Conservation (phyloP, 345 rosid genomes). For the Euclidium syriacum region DNA sequence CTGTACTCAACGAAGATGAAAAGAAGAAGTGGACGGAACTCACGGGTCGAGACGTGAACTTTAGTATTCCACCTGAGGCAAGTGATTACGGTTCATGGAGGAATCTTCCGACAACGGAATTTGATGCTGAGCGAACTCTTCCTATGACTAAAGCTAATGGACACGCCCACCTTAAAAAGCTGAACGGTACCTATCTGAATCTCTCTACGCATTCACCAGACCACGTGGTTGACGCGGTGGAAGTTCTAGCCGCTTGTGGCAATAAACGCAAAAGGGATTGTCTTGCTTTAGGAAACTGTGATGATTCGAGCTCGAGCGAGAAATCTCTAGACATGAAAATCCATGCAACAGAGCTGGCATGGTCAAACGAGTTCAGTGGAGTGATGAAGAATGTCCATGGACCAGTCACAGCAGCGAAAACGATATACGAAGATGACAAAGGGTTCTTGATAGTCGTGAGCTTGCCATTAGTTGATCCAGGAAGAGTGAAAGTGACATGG, state of each 20-base stretch:
- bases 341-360: constrained; percentile 43
- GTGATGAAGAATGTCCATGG: constrained; percentile 70
- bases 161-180: constrained; percentile 39
- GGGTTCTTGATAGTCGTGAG: constrained; percentile 68
- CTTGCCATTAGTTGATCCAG: constrained; percentile 77
- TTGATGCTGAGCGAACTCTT: constrained; percentile 51
- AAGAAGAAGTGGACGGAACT: constrained; percentile 67
- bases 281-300: constrained; percentile 38
- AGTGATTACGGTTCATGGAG: constrained; percentile 69
- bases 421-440: constrained; percentile 73
- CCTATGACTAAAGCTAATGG: constrained; percentile 35
- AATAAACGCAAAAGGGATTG: constrained; percentile 56
- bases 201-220: constrained; percentile 59
- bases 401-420: constrained; percentile 83
- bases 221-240: constrained; percentile 35
- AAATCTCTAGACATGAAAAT: constrained; percentile 47
- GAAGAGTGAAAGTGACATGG: constrained; percentile 85
- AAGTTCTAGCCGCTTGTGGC: constrained; percentile 32
- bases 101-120: constrained; percentile 52
- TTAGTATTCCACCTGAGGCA: constrained; percentile 54
- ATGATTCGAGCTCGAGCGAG: constrained; percentile 45
- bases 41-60: constrained; percentile 57
- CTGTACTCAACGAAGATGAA: constrained; percentile 54
- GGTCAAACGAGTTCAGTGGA: constrained; percentile 58
- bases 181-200: constrained; percentile 50